Evolutionary conservation across 2,329 filamentous ascomycete species (phyloP).

Genomic region (Aureobasidium pullulans): DNA sequence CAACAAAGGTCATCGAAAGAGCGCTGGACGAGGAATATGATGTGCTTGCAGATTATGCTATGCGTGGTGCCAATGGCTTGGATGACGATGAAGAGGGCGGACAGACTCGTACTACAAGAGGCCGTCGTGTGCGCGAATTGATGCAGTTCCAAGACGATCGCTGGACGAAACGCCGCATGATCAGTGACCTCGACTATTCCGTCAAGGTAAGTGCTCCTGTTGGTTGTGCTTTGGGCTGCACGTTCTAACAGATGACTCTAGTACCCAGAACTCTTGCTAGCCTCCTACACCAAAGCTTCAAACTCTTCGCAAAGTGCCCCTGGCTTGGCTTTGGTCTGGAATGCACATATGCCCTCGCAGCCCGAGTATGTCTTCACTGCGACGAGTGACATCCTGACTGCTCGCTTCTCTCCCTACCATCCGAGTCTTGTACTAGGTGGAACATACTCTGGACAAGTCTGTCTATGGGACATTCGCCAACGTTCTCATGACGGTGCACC

Average conservation of each 20-base stretch:
- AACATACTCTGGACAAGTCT: slow-evolving; percentile 91
- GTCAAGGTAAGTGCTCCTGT: slow-evolving; percentile 48
- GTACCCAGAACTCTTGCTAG: slow-evolving; percentile 85
- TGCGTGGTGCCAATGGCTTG: slow-evolving; percentile 65
- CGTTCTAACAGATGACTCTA: slow-evolving; percentile 22
- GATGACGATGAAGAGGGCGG: slow-evolving; percentile 71
- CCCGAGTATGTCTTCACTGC: slow-evolving; percentile 96
- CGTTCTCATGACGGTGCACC: slow-evolving; percentile 60
- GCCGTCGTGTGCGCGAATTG: slow-evolving; percentile 73
- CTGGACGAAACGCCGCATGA: slow-evolving; percentile 96
- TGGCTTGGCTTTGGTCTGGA: slow-evolving; percentile 94
- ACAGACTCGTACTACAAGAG: slow-evolving; percentile 62
- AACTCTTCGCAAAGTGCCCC: slow-evolving; percentile 73
- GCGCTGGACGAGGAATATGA: slow-evolving; percentile 95
- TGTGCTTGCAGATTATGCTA: slow-evolving; percentile 86
- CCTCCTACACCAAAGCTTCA: slow-evolving; percentile 80
- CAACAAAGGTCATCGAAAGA: slow-evolving; percentile 93
- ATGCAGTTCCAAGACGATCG: slow-evolving; percentile 90
- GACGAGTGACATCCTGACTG: slow-evolving; percentile 88
- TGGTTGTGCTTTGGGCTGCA: too few species aligned
- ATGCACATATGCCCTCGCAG: slow-evolving; percentile 84
- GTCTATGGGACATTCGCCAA: slow-evolving; percentile 86
- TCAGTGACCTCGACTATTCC: slow-evolving; percentile 91
- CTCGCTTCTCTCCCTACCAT: slow-evolving; percentile 98
- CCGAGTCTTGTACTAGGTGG: slow-evolving; percentile 93